A percentile compares a stretch with the other conserved stretches of the same genome.
These are phyloP conservation scores for Neurospora sp. DNA, from an alignment of 495 filamentous ascomycete species.

Conservation along the genomic window DNA sequence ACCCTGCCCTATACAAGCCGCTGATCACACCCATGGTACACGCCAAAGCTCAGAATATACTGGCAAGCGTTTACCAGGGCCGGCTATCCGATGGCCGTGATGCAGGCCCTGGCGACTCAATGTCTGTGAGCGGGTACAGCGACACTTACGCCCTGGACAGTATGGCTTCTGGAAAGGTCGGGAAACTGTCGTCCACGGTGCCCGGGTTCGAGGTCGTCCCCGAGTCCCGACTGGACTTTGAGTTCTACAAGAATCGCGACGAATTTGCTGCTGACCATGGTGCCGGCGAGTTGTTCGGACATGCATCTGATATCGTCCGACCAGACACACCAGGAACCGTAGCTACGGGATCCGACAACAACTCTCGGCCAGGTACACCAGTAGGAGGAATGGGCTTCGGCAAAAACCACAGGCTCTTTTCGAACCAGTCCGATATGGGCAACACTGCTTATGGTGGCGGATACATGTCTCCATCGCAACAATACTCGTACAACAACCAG, in stretches of 20 bases:
- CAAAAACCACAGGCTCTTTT: slow-evolving; percentile 4
- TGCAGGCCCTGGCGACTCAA: slow-evolving; percentile 43
- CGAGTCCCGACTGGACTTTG: slow-evolving; percentile 85
- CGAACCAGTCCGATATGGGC: slow-evolving; percentile 10
- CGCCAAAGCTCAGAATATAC: slow-evolving; percentile 70
- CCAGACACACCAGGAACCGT: slow-evolving; percentile 55
- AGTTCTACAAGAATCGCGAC: slow-evolving; percentile 76
- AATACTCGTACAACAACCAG: slow-evolving; percentile 7
- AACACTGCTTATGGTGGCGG: slow-evolving; percentile 12
- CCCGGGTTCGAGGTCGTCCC: slow-evolving; percentile 79
- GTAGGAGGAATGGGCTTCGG: slow-evolving; percentile 26
- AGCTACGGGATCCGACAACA: slow-evolving; percentile 23
- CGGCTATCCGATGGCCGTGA: slow-evolving; percentile 50
- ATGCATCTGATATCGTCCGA: slow-evolving; percentile 53
- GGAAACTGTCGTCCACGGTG: slow-evolving; percentile 44
- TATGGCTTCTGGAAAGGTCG: slow-evolving; percentile 67
- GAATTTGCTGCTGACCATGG: slow-evolving; percentile 86
- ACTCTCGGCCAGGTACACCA: slow-evolving; percentile 33
- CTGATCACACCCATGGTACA: slow-evolving; percentile 95
- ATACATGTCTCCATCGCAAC: slow-evolving; percentile 9
- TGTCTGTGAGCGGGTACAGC: slow-evolving; percentile 55
- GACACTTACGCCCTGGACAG: slow-evolving; percentile 62
- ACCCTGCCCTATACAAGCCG: slow-evolving; percentile 80
- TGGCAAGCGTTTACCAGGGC: slow-evolving; percentile 72
- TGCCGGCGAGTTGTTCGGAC: slow-evolving; percentile 64